Conservation (phyloP, 2,329 filamentous ascomycete genomes). For the Fusarium mexicanum region DNA sequence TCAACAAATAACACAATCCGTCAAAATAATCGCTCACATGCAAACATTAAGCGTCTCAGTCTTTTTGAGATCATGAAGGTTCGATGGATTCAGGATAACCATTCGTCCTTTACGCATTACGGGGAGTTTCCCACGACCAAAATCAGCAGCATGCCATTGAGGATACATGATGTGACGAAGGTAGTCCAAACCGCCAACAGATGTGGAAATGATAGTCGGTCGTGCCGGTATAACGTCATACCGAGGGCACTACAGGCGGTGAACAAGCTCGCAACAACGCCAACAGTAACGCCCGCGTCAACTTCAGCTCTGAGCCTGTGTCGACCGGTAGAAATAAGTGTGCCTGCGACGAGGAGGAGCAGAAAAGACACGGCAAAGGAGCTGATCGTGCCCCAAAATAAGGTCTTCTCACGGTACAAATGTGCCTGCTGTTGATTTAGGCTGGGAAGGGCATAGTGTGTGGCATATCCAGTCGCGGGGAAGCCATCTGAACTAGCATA, state of each 20-base stretch:
- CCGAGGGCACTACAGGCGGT: constrained; percentile 70
- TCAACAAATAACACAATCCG: constrained; percentile 32
- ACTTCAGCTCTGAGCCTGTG: constrained; percentile 76
- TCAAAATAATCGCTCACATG: constrained; percentile 5
- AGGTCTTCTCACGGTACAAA: constrained; percentile 63
- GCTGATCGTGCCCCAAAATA: constrained; percentile 63
- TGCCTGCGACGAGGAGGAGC: constrained; percentile 70
- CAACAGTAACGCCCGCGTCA: constrained; percentile 76
- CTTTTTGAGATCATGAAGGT: background rate
- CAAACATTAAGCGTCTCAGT: background rate
- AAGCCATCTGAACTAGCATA: constrained; percentile 65
- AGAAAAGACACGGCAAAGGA: constrained; percentile 69
- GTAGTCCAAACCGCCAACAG: constrained; percentile 53
- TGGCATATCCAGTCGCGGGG: constrained; percentile 60
- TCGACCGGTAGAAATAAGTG: constrained; percentile 74
- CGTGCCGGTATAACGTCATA: constrained; percentile 63
- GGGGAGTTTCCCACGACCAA: constrained; percentile 53
- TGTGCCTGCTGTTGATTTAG: constrained; percentile 60
- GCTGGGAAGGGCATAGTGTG: constrained; percentile 65
- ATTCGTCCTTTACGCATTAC: constrained; percentile 26
- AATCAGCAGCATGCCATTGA: constrained; percentile 57
- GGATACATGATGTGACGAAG: constrained; percentile 51
- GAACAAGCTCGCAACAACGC: constrained; percentile 72
- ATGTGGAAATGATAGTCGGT: constrained; percentile 54
- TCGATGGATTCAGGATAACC: background rate